phyloP scores from a whole-genome alignment of 2,329 filamentous ascomycete genomes.

The Nemania sp. region DNA sequence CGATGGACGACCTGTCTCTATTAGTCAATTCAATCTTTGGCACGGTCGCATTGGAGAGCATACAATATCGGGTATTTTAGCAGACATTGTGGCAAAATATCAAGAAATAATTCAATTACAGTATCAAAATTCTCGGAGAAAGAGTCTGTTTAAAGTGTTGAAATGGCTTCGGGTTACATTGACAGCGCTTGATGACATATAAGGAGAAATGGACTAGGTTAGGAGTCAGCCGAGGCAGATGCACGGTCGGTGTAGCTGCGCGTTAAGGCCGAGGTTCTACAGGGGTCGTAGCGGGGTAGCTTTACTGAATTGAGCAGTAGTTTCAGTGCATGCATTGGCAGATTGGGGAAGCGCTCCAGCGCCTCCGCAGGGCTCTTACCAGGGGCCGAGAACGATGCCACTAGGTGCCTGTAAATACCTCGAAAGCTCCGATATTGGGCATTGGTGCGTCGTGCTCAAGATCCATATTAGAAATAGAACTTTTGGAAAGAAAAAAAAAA shows the following conservation, averaged over 20 bases:
- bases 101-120: background rate
- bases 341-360: too few species aligned
- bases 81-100: constrained; percentile 33
- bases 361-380: too few species aligned
- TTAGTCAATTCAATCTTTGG: constrained; percentile 21
- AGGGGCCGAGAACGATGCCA: too few species aligned
- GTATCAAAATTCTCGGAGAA: too few species aligned
- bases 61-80: constrained; percentile 40
- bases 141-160: background rate
- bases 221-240: constrained; percentile 19
- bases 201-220: background rate
- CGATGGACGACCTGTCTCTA: constrained; percentile 50
- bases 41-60: constrained; percentile 7
- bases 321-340: constrained; percentile 1
- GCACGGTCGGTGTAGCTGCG: constrained; percentile 13
- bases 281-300: constrained; percentile 24
- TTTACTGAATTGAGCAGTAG: constrained; percentile 10
- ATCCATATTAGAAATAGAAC: too few species aligned
- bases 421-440: too few species aligned
- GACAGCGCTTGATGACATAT: background rate
- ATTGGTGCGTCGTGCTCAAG: too few species aligned
- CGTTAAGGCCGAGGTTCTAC: constrained; percentile 27
- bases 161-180: background rate
- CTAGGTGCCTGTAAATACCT: too few species aligned
- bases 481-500: too few species aligned